Base-by-base conservation (phyloP, 2,329 filamentous ascomycete genomes). In the Ophiostoma piceae region DNA sequence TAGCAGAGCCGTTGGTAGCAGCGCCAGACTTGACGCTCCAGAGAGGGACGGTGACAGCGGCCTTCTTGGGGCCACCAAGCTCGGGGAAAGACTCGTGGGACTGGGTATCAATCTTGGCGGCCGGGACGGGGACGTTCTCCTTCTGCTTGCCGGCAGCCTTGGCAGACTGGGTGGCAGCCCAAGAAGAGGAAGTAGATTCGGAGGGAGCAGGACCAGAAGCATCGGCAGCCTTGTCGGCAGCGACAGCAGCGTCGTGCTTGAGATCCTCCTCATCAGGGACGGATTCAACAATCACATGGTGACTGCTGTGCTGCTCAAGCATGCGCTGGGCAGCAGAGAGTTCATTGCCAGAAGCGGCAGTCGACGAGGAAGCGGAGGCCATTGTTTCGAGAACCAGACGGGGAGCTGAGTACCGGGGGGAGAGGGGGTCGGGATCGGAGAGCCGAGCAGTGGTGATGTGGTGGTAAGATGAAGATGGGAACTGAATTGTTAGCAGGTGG, bases 11-110 rank as follows among this genome's bases (percentile, higher is more conserved):
- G 73, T 88, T 89, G 9, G 65, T 6, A 26, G 51, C 67, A 29
- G 67, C 81, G 72, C 69, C 81, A 73, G 82, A 82, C 72, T 81
- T 80, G 22, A 47, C 43, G n/a, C 66, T 41, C 67, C 67, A 68
- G 67, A 62, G 60, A 32, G 67, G 67, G 5, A 68, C 68, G 71
- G 82, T 82, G 72, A 81, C 80, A 12, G 85, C 79, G 22, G 88
- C 82, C 80, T 93, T 94, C 79, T 88, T 88, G 70, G 84, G 79
- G 29, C 82, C 86, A 73, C 94, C 94, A 66, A 99, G 87, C 75
- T 94, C 89, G n/a, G 95, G 95, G 84, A 99, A 99, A 71, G 92
- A 83, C 80, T 98, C 94, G 77, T 96, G 91, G 22, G 92, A 96
- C 76, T 92, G 86, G 26, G 92, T 94, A 79, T 98, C 92, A 72